Percentiles rank a stretch among this genome's conserved stretches.
phyloP scores from a whole-genome alignment of 176 grass and related monocot species.

The Aegilops tauschii region DNA sequence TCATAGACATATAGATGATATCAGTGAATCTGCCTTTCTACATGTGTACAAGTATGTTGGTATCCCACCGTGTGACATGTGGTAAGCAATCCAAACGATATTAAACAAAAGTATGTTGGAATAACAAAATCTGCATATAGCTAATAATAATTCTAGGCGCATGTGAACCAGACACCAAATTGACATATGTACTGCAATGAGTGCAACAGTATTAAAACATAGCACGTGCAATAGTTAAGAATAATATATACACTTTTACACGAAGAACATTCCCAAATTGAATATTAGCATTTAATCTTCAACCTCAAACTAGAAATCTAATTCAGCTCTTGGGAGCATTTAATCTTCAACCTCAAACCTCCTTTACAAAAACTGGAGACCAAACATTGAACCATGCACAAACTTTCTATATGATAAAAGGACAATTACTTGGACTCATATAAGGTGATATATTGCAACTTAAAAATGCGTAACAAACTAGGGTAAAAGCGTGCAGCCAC shows the following conservation, averaged over 20 bases:
- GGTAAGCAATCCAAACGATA: too few species aligned
- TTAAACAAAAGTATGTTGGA: not conserved
- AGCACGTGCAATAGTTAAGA: not conserved
- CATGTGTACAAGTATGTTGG: too few species aligned
- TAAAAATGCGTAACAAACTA: not conserved
- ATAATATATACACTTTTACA: not conserved
- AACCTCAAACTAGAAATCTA: not conserved
- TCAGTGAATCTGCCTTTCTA: too few species aligned
- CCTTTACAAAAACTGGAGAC: not conserved
- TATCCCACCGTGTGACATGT: too few species aligned
- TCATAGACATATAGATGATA: too few species aligned
- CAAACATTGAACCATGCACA: not conserved
- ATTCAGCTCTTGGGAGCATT: too few species aligned
- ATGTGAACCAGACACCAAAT: not conserved
- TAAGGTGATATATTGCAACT: not conserved
- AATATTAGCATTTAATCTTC: not conserved
- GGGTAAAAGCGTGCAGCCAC: too few species aligned
- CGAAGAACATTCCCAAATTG: not conserved
- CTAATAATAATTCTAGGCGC: not conserved
- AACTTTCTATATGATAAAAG: not conserved
- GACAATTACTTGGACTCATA: not conserved
- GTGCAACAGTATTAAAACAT: not conserved
- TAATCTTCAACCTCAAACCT: not conserved
- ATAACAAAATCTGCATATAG: not conserved
- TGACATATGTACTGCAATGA: not conserved